Conservation (phyloP, 305 asterid genomes). For the Fraxinus dipetala region DNA sequence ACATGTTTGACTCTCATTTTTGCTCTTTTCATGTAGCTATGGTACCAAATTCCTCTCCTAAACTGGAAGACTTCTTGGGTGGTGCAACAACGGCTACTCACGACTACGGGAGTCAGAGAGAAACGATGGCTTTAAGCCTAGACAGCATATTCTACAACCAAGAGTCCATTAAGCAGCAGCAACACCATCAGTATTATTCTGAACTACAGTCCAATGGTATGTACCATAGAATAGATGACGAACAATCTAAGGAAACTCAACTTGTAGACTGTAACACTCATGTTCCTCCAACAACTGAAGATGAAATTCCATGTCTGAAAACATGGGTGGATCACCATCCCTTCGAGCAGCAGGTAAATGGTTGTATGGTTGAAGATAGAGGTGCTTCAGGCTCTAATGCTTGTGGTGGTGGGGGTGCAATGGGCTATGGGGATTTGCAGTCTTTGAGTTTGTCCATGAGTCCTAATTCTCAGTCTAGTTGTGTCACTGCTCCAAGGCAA, state of each 20-base stretch:
- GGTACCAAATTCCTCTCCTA: constrained; percentile 50
- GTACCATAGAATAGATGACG: constrained; percentile 27
- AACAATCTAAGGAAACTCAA: constrained; percentile 19
- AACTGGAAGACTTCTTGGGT: constrained; percentile 77
- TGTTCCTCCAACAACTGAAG: constrained; percentile 27
- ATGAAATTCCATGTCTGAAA: constrained; percentile 38
- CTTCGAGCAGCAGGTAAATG: constrained; percentile 14
- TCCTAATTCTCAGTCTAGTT: constrained; percentile 73
- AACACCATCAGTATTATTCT: constrained; percentile 33
- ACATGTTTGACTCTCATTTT: not conserved
- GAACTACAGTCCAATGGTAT: constrained; percentile 29
- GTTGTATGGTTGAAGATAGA: constrained; percentile 22
- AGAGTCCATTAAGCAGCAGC: constrained; percentile 27
- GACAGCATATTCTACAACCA: constrained; percentile 54
- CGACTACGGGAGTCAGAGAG: constrained; percentile 24
- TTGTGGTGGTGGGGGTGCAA: not conserved
- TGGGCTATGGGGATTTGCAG: constrained; percentile 37
- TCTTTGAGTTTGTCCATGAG: constrained; percentile 69
- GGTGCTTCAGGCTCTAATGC: constrained; percentile 24
- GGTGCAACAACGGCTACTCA: constrained; percentile 37
- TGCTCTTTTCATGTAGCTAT: constrained; percentile 23
- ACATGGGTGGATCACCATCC: constrained; percentile 51
- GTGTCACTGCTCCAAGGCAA: constrained; percentile 56
- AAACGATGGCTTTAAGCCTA: constrained; percentile 47
- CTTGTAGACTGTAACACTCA: constrained; percentile 18